Conservation (phyloP, 257 asterid species). For the Solanum habrochaites region DNA sequence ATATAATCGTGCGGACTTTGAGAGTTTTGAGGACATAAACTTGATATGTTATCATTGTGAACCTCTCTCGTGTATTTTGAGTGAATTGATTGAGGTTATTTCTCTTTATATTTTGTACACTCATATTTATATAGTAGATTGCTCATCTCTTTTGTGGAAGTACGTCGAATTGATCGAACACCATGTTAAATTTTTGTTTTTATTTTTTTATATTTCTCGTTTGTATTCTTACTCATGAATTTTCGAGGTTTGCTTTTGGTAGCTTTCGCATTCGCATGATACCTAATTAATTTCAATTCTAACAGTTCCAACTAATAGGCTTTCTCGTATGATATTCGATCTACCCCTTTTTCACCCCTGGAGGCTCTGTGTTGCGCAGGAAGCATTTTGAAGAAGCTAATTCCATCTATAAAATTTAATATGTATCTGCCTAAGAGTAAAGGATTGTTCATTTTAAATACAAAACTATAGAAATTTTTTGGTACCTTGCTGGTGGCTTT, state of each 20-base stretch:
- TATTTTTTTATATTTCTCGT: too few relatives aligned
- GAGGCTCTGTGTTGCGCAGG: background rate
- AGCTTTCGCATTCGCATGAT: rapidly evolving
- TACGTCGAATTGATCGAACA: rapidly evolving
- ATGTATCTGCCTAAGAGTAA: background rate
- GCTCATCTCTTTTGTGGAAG: too few relatives aligned
- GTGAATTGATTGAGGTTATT: too few relatives aligned
- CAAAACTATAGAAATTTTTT: too few relatives aligned
- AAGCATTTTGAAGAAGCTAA: background rate
- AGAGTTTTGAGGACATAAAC: too few relatives aligned
- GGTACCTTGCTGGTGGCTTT: background rate
- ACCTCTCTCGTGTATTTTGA: too few relatives aligned
- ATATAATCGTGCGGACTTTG: rapidly evolving
- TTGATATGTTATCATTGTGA: too few relatives aligned
- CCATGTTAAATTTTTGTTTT: too few relatives aligned
- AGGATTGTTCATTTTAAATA: background rate
- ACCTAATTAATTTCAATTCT: too few relatives aligned
- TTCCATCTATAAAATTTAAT: background rate
- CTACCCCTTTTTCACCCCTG: background rate
- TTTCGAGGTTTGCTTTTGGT: rapidly evolving
- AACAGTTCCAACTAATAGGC: background rate
- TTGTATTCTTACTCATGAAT: rapidly evolving
- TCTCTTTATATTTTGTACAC: too few relatives aligned
- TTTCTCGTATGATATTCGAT: too few relatives aligned
- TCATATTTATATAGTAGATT: too few relatives aligned